Conservation (phyloP, 176 grass and related monocot genomes). For the Tillandsia fasciculata region DNA sequence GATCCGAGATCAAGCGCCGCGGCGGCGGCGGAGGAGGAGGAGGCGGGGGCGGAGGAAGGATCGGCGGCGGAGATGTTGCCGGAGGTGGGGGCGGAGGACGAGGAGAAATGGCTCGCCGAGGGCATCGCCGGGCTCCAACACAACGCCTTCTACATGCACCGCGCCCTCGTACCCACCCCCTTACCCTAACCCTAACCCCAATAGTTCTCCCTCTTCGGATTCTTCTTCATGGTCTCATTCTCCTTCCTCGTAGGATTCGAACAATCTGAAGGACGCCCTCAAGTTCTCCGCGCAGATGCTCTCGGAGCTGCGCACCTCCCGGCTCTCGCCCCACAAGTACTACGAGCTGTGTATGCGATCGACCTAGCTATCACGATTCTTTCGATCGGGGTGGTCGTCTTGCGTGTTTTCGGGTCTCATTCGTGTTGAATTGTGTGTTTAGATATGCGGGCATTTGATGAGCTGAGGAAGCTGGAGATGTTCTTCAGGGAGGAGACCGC, state of each 20-base stretch:
- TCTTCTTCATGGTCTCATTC: background rate
- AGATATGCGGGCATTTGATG: constrained; percentile 99
- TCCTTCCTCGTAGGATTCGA: constrained; percentile 51
- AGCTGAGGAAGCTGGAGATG: constrained; percentile 95
- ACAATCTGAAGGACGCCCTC: constrained; percentile 95
- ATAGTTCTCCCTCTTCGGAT: background rate
- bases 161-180: constrained; percentile 52
- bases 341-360: constrained; percentile 78
- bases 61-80: constrained; percentile 44
- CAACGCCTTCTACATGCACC: constrained; percentile 99
- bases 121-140: constrained; percentile 98
- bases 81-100: constrained; percentile 55
- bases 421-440: constrained; percentile 1
- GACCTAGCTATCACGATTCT: constrained; percentile 2
- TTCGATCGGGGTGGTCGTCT: background rate
- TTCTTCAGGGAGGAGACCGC: constrained; percentile 93
- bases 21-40: too few species aligned
- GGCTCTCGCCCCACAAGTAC: constrained; percentile 94
- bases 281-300: constrained; percentile 99
- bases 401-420: constrained; percentile 19
- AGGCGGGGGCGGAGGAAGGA: too few species aligned
- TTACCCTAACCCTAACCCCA: constrained; percentile 20
- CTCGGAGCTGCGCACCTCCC: constrained; percentile 90
- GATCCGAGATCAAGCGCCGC: too few species aligned
- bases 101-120: constrained; percentile 96